These are phyloP conservation scores for Thielaviopsis punctulata DNA, from an alignment of 2,329 filamentous ascomycete species.

Conservation along the genomic window DNA sequence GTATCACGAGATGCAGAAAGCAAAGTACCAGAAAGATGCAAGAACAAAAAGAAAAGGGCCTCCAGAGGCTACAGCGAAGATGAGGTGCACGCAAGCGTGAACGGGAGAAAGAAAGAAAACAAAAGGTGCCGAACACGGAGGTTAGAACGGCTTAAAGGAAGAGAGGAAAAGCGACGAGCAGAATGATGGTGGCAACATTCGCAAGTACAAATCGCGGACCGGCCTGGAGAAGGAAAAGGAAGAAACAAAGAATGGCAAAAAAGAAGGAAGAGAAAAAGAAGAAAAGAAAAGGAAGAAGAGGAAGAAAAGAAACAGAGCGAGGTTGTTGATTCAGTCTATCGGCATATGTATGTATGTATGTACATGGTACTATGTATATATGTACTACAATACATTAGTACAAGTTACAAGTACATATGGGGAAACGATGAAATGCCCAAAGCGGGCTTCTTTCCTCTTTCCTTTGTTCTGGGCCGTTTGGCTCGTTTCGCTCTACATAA, in stretches of 20 bases:
- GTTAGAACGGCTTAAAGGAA: slow-evolving; percentile 13
- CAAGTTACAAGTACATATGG: too few species aligned
- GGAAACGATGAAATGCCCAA: not conserved
- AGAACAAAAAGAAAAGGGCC: slow-evolving; percentile 2
- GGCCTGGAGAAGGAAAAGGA: slow-evolving; percentile 1
- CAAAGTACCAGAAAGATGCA: not conserved
- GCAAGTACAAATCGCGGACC: slow-evolving; percentile 6
- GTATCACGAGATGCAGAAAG: not conserved
- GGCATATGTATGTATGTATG: too few species aligned
- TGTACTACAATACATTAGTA: too few species aligned
- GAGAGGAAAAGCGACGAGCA: slow-evolving; percentile 5
- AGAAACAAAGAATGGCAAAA: not conserved
- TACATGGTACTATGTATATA: not conserved
- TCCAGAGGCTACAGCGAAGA: slow-evolving; percentile 6
- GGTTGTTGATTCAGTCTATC: too few species aligned
- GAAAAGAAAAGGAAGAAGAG: slow-evolving; percentile 12
- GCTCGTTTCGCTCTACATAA: not conserved
- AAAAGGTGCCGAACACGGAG: slow-evolving; percentile 12
- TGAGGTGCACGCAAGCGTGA: slow-evolving; percentile 1
- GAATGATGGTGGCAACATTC: not conserved
- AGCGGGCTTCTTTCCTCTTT: not conserved
- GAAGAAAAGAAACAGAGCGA: slow-evolving; percentile 4
- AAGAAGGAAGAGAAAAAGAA: slow-evolving; percentile 9
- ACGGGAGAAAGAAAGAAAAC: slow-evolving; percentile 1
- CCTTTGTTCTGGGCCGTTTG: too few species aligned